These are phyloP conservation scores for Orbilia quercus DNA, from an alignment of 2,329 filamentous ascomycete genomes.

Conservation along the genomic window DNA sequence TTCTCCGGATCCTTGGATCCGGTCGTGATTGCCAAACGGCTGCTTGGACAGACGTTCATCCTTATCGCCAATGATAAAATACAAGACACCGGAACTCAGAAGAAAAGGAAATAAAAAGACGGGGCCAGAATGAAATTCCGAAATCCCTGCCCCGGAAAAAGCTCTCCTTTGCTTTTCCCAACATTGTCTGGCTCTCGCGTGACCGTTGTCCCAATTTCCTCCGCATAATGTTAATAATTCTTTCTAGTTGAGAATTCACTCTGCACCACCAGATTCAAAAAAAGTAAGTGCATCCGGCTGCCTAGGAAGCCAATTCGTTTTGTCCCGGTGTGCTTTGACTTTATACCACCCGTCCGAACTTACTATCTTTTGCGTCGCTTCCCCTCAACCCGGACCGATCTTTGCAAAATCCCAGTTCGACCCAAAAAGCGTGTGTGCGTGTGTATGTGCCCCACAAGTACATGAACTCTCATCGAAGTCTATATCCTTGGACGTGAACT, in stretches of 20 bases:
- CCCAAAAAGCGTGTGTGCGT: neutral
- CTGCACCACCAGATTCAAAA: slow-evolving; percentile 5
- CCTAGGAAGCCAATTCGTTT: slow-evolving; percentile 39
- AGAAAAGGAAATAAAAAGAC: neutral
- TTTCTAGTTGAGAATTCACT: neutral
- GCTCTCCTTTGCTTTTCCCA: slow-evolving; percentile 13
- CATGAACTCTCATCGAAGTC: no score
- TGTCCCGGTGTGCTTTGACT: slow-evolving; percentile 45
- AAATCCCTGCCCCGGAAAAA: slow-evolving; percentile 2
- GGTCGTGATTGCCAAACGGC: slow-evolving; percentile 17
- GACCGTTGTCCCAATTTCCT: slow-evolving; percentile 32
- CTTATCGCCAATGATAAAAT: slow-evolving; percentile 9
- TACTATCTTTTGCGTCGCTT: slow-evolving; percentile 35
- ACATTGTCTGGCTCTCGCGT: slow-evolving; percentile 29
- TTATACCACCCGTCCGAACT: slow-evolving; percentile 52
- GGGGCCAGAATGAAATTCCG: neutral
- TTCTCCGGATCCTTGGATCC: slow-evolving; percentile 34
- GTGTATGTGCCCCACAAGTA: no score
- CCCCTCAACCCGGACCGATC: slow-evolving; percentile 42
- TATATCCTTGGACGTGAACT: no score
- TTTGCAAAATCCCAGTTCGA: slow-evolving; percentile 16
- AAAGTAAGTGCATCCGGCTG: slow-evolving; percentile 29
- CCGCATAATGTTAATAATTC: slow-evolving; percentile 18
- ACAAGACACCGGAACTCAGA: no score
- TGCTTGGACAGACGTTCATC: slow-evolving; percentile 27